phyloP scores from a whole-genome alignment of 2,329 filamentous ascomycete genomes.

The Trichoderma hamatum region DNA sequence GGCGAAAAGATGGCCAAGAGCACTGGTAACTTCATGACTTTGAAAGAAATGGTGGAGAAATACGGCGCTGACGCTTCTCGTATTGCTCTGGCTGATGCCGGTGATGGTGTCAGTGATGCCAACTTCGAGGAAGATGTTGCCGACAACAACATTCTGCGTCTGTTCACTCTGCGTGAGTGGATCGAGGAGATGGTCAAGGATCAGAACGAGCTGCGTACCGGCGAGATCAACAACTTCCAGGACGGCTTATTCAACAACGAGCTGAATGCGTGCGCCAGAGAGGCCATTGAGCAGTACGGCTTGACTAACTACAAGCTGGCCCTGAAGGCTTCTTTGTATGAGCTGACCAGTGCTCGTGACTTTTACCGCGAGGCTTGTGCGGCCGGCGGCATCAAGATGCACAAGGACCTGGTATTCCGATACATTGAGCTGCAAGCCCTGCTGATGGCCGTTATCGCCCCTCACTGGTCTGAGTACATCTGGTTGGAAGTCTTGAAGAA shows the following conservation, averaged over 20 bases:
- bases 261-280: conserved; percentile 78
- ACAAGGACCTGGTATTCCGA: conserved; percentile 74
- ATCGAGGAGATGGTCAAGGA: conserved; percentile 82
- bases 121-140: conserved; percentile 97
- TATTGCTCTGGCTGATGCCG: conserved; percentile 90
- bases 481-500: conserved; percentile 90
- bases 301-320: conserved; percentile 77
- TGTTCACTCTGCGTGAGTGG: conserved; percentile 85
- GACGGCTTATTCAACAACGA: conserved; percentile 93
- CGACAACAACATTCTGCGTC: conserved; percentile 84
- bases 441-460: conserved; percentile 79
- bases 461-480: conserved; percentile 93
- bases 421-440: conserved; percentile 88
- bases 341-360: conserved; percentile 85
- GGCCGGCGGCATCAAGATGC: conserved; percentile 81
- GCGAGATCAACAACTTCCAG: conserved; percentile 74
- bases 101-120: conserved; percentile 91
- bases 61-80: conserved; percentile 93
- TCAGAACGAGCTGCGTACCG: conserved; percentile 69
- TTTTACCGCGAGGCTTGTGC: conserved; percentile 84
- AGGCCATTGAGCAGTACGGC: conserved; percentile 78
- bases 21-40: conserved; percentile 94
- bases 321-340: conserved; percentile 85
- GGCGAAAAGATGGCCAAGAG: conserved; percentile 99
- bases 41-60: conserved; percentile 83